Percentiles rank a stretch among this genome's conserved stretches.
Conservation (phyloP, 768 basidiomycete species). For the Boletus speciosus region DNA sequence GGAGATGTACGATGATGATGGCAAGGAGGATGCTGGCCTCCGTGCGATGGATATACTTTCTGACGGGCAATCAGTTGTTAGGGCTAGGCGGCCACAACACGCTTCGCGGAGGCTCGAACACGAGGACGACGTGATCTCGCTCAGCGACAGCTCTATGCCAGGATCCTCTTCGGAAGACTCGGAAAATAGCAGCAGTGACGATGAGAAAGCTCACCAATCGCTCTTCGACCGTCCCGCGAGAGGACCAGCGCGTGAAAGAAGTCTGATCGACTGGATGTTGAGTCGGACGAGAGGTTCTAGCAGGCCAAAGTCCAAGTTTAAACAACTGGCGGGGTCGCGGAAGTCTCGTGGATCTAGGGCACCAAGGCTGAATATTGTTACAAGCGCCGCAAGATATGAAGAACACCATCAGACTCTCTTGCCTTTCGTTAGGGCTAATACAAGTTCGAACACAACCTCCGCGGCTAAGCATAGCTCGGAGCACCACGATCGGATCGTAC, state of each 20-base stretch:
- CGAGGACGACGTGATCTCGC: conserved; percentile 19
- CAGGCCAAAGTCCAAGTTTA: conserved; percentile 11
- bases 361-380: conserved; percentile 36
- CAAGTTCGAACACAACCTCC: conserved; percentile 1
- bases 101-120: not conserved
- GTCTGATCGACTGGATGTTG: conserved; percentile 70
- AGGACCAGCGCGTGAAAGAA: conserved; percentile 36
- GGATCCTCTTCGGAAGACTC: conserved; percentile 13
- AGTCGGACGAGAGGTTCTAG: conserved; percentile 35
- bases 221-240: conserved; percentile 24
- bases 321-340: conserved; percentile 10
- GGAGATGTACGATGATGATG: not conserved
- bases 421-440: conserved; percentile 28
- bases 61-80: conserved; percentile 15
- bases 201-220: conserved; percentile 34
- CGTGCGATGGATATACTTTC: conserved; percentile 8
- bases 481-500: conserved; percentile 10
- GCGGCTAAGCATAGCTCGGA: conserved; percentile 7
- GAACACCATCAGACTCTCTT: conserved; percentile 39
- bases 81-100: conserved; percentile 22
- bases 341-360: conserved; percentile 9
- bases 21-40: not conserved
- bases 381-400: conserved; percentile 34
- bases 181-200: conserved; percentile 23
- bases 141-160: conserved; percentile 16